A percentile compares a stretch with the other conserved stretches of the same genome.
phyloP scores from a whole-genome alignment of 1,139 yeast genomes.

The Lipomyces yarrowii region DNA sequence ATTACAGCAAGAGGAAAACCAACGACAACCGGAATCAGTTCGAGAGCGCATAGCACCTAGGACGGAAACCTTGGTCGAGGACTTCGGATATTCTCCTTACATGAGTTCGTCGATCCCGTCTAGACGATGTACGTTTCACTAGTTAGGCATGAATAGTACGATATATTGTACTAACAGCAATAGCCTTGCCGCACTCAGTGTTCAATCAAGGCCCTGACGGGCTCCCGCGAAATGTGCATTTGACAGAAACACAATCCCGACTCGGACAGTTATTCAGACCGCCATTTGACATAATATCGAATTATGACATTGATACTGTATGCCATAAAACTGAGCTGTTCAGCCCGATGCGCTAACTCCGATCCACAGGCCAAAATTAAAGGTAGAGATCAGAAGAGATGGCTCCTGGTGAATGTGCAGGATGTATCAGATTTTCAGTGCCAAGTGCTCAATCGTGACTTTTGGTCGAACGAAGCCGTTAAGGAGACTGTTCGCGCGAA shows the following conservation, averaged over 20 bases:
- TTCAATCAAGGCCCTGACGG: conserved; percentile 30
- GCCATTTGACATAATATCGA: conserved; percentile 84
- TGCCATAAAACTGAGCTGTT: not conserved
- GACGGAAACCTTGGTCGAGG: conserved; percentile 74
- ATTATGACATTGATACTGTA: conserved; percentile 56
- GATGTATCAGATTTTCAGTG: conserved; percentile 83
- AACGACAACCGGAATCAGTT: conserved; percentile 55
- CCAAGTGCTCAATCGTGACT: conserved; percentile 87
- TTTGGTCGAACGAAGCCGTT: conserved; percentile 78
- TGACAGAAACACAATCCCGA: conserved; percentile 67
- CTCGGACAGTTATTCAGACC: conserved; percentile 86
- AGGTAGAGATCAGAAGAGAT: conserved; percentile 67
- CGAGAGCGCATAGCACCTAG: conserved; percentile 79
- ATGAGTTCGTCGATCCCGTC: conserved; percentile 9
- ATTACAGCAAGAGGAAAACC: conserved; percentile 63
- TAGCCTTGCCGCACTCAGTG: conserved; percentile 10
- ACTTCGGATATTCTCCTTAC: conserved; percentile 15
- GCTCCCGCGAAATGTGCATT: conserved; percentile 36
- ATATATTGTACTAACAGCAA: not conserved
- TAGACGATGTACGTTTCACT: not conserved
- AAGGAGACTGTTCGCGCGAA: conserved; percentile 65
- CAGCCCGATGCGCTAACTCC: not conserved
- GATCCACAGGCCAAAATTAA: conserved; percentile 57
- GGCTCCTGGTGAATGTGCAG: conserved; percentile 89
- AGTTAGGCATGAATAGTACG: not conserved